Base-by-base conservation (phyloP, 2,329 filamentous ascomycete species). In the Akanthomyces lecanii region DNA sequence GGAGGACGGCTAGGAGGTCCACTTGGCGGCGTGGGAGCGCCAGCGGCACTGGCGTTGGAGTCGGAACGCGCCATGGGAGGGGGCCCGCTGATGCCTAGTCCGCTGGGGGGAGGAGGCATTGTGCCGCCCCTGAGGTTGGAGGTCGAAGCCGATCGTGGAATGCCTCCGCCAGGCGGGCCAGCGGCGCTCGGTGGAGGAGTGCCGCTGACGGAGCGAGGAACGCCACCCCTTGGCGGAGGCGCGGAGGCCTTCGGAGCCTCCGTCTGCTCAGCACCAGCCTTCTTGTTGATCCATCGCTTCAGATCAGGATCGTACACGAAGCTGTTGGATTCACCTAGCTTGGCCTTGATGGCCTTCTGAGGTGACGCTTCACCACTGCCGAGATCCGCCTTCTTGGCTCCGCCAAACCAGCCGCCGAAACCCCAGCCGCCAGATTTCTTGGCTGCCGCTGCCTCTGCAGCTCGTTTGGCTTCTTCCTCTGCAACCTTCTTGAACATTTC, bases 261-360 rank as follows among this genome's bases (percentile, higher is more conserved):
- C 10, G 78, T 78, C 50, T 84, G 84, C 61, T 89, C 88, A 8
- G 85, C 83, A 14, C 88, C 88, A 12, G 86, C 86, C 73, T 97
- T 97, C 81, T 97, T 97, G 80, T 99, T 98, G 73, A 99, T 83
- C 96, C 96, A 99, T 73, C 95, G 92, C 80, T 96, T 96, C 59
- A 97, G 84, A n/a, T 97, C 91, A 2, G 92, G 90, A 72, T 99
- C 95, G 71, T 95, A 99, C 68, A 94, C 89, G 75, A 99, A 97
- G 52, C 88, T 92, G 74, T 87, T 97, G 71, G 95, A 87, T 75
- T 99, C 96, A 65, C 94, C 96, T 10, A 99, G 84, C 71, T 99
- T 99, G 66, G 96, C 95, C 69, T 86, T 87, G 74, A 97, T 91
- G n/a, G 93, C 79, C 71, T 89, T 89, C 71, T 81, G 82, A 5